Evolutionary conservation across 805 yeast species (phyloP), one percentile per base, ranked within the genome.

Genomic region (Yamadazyma philogaea): DNA sequence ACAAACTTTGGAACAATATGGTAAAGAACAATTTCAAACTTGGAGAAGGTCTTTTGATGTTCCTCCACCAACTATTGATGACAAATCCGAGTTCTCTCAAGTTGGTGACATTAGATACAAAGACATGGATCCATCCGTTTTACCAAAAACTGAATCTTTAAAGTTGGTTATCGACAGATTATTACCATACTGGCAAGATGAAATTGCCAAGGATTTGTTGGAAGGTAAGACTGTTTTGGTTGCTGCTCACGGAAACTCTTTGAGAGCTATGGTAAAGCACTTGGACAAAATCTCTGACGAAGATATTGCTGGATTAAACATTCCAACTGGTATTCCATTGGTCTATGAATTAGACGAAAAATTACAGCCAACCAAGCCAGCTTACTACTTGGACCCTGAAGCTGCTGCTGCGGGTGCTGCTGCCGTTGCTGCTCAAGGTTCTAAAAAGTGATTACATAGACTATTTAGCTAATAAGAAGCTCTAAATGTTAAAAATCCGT

Each of bases 361-460:
- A 61, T 81, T 90, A 73, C 80, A 81, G 73, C 97, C 97, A 73
- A 75, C 83, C 65, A 89, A 89, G 82, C 85, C 88, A 56, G 82
- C 95, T 58, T 88, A 90, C 81, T 90, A 90, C 83, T 84, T 90
- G 73, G 98, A 90, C 75, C 98, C 98, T 61, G 97, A 88, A 77
- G 98, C 97, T 62, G 98, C 98, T 62, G 96, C 90, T 53, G 96
- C 96, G 43, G 98, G 98, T 79, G 98, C 97, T 54, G 97, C 97
- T 64, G 96, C 96, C 48, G 98, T 90, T 59, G 98, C 97, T 60
- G 87, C 87, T 60, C 98, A 90, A 77, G 98, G 98, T 32, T 54
- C 67, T 28, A 69, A 69, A 64, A 66, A 67, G 55, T 64, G 61
- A 42, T 6, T 20, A 6, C 17, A 30, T 30, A 16, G n/a, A 30